Evolutionary conservation across 352 stramenopile species (phyloP).

Genomic region (Blastocystis sp.): DNA sequence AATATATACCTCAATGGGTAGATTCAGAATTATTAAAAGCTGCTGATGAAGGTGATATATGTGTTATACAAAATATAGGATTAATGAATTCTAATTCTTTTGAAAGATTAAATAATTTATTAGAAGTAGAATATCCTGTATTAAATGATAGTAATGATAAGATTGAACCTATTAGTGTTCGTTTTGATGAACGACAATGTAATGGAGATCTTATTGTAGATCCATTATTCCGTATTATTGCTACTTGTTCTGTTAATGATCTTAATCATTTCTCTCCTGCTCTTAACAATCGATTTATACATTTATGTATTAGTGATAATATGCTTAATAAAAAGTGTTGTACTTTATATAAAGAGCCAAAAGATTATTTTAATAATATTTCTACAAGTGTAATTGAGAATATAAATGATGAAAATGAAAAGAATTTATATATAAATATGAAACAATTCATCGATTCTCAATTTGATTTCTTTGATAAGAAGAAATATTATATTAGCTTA

Average conservation of each 20-base stretch:
- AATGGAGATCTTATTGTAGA: not conserved
- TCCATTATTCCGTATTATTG: not conserved
- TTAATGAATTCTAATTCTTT: not conserved
- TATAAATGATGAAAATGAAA: no score
- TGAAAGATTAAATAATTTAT: conserved; percentile 5
- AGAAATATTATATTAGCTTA: no score
- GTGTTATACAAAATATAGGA: conserved; percentile 8
- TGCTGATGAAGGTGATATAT: not conserved
- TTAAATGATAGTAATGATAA: no score
- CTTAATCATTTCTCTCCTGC: conserved; percentile 3
- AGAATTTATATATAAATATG: no score
- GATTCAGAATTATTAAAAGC: not conserved
- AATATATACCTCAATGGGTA: no score
- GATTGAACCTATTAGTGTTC: not conserved
- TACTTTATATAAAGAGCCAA: no score
- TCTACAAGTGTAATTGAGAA: no score
- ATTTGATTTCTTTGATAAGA: no score
- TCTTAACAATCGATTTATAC: conserved; percentile 23
- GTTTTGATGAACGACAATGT: conserved; percentile 1
- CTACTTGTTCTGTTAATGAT: conserved; percentile 24
- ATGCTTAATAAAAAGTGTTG: no score
- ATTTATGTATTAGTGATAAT: no score
- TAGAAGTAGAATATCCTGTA: conserved; percentile 2
- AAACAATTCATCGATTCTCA: no score
- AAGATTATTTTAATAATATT: no score